Conservation (phyloP, 164 flowering plant genomes). For the Santalum album region DNA sequence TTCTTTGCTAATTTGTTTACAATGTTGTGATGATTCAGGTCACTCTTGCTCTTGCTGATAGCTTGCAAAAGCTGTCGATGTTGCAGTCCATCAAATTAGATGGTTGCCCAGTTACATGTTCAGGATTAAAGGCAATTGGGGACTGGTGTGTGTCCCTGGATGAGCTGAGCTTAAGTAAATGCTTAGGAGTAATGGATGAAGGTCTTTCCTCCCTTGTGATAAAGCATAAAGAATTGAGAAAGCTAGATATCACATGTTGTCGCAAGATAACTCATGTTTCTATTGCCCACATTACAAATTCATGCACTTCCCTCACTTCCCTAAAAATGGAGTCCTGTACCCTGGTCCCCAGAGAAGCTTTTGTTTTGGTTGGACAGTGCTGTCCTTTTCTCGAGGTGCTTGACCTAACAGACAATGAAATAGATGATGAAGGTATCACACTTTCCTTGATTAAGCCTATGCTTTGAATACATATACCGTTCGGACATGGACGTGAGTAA, state of each 20-base stretch:
- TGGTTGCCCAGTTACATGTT: conserved; percentile 62
- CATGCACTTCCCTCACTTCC: conserved; percentile 57
- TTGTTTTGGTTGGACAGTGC: conserved; percentile 55
- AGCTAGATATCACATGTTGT: conserved; percentile 87
- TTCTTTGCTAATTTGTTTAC: not conserved
- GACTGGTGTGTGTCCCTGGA: conserved; percentile 39
- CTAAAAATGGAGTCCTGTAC: conserved; percentile 86
- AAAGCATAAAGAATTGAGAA: conserved; percentile 52
- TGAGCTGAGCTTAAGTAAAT: conserved; percentile 85
- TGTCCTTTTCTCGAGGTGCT: conserved; percentile 69
- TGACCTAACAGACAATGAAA: conserved; percentile 74
- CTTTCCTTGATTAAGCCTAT: not conserved
- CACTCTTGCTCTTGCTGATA: conserved; percentile 43
- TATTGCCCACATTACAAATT: conserved; percentile 47
- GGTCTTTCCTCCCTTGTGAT: conserved; percentile 57
- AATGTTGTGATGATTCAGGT: conserved; percentile 43
- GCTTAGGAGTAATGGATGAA: conserved; percentile 77
- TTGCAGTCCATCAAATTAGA: conserved; percentile 66
- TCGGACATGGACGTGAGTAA: not conserved
- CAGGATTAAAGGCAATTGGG: conserved; percentile 65
- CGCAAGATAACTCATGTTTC: conserved; percentile 65
- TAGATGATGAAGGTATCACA: conserved; percentile 69
- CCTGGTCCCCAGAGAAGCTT: conserved; percentile 59
- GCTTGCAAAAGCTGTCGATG: conserved; percentile 49
- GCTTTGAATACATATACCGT: not conserved